These are phyloP conservation scores for Aspergillus costaricaensis DNA, from an alignment of 2,329 filamentous ascomycete genomes.

Conservation along the genomic window DNA sequence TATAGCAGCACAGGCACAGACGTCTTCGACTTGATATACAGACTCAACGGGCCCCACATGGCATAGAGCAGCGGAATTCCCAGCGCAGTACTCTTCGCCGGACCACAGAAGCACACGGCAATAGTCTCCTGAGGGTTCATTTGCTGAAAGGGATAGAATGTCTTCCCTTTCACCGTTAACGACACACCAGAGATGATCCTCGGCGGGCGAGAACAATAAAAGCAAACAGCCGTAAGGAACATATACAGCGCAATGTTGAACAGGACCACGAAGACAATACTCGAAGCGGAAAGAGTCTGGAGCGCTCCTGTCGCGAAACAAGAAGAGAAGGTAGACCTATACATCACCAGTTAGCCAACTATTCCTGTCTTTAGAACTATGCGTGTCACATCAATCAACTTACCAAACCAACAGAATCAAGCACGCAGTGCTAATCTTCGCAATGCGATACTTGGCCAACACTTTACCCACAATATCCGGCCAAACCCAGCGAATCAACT, in stretches of 20 bases:
- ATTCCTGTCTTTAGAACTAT: background rate
- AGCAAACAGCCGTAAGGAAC: conserved; percentile 60
- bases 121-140: conserved; percentile 64
- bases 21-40: conserved; percentile 39
- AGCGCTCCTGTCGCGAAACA: conserved; percentile 65
- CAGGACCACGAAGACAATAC: conserved; percentile 67
- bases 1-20: conserved; percentile 43
- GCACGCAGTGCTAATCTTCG: conserved; percentile 48
- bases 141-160: conserved; percentile 27
- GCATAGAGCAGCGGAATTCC: conserved; percentile 68
- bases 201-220: conserved; percentile 50
- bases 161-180: background rate
- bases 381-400: conserved; percentile 8
- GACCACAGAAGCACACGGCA: conserved; percentile 71
- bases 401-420: conserved; percentile 60
- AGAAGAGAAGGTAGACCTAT: conserved; percentile 42
- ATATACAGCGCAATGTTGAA: conserved; percentile 69
- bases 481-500: conserved; percentile 59
- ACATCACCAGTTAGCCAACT: conserved; percentile 30
- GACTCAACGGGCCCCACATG: conserved; percentile 55
- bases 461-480: conserved; percentile 44
- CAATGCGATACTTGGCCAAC: conserved; percentile 56
- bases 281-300: conserved; percentile 58
- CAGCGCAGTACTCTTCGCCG: conserved; percentile 71
- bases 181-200: conserved; percentile 18